These are phyloP conservation scores for Phoma sp. DNA, from an alignment of 2,329 filamentous ascomycete genomes.

Conservation along the genomic window DNA sequence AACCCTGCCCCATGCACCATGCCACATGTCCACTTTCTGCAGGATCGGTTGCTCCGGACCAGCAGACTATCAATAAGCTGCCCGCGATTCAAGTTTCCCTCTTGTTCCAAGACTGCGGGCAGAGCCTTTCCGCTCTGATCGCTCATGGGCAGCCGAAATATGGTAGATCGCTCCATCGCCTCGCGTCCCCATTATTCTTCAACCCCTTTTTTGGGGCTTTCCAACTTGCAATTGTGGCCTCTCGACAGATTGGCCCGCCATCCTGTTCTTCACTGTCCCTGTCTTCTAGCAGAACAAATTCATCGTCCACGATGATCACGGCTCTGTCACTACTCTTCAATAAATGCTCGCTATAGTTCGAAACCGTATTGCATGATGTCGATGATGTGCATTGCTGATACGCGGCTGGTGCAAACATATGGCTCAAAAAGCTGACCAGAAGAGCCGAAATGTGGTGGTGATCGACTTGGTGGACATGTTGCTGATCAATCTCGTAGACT, in stretches of 20 bases:
- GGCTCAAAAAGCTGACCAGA: conserved; percentile 21
- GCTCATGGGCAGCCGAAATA: conserved; percentile 14
- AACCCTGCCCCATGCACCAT: too few relatives aligned
- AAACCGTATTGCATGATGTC: conserved; percentile 1
- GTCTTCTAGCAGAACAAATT: conserved; percentile 17
- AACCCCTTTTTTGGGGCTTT: conserved; percentile 15
- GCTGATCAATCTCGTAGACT: conserved; percentile 2
- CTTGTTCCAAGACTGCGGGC: background rate
- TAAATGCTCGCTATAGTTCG: conserved; percentile 2
- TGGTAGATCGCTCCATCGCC: conserved; percentile 20
- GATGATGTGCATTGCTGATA: conserved; percentile 23
- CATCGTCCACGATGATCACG: conserved; percentile 21
- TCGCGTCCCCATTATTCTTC: background rate
- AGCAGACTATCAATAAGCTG: too few relatives aligned
- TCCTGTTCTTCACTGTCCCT: conserved; percentile 22
- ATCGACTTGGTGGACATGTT: conserved; percentile 10
- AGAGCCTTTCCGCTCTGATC: background rate
- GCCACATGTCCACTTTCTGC: background rate
- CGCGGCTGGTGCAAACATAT: conserved; percentile 25
- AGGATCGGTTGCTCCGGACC: too few relatives aligned
- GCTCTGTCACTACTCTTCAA: background rate
- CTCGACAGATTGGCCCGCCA: conserved; percentile 32
- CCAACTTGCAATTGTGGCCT: conserved; percentile 31
- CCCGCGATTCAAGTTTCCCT: too few relatives aligned
- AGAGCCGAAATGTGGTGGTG: conserved; percentile 20